Percentiles rank a stretch among this genome's conserved stretches.
These are phyloP conservation scores for Sporothrix schenckii DNA, from an alignment of 2,329 filamentous ascomycete genomes.

Conservation along the genomic window DNA sequence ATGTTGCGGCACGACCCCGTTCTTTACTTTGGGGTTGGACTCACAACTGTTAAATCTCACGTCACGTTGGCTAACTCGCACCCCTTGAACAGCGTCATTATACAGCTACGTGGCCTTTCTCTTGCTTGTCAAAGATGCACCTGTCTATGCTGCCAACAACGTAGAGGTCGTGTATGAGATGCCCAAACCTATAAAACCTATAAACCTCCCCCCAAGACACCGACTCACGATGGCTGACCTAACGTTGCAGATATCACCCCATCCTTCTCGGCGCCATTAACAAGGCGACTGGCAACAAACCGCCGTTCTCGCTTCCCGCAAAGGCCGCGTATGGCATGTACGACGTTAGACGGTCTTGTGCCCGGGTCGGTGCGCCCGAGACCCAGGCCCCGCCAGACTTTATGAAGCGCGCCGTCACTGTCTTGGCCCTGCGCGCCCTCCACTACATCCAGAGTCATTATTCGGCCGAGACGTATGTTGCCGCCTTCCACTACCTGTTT, in stretches of 20 bases:
- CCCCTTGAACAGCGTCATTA: constrained; percentile 59
- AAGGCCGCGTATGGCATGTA: constrained; percentile 62
- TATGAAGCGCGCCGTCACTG: constrained; percentile 49
- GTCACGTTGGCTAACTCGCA: constrained; percentile 21
- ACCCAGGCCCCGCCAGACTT: constrained; percentile 50
- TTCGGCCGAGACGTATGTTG: constrained; percentile 53
- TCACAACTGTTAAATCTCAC: too few species aligned
- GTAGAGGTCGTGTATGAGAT: constrained; percentile 66
- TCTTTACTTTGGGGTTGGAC: neutral
- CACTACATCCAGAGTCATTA: constrained; percentile 66
- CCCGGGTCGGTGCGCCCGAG: constrained; percentile 45
- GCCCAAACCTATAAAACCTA: neutral
- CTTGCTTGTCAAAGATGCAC: constrained; percentile 60
- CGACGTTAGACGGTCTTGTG: constrained; percentile 49
- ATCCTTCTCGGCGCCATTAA: constrained; percentile 72
- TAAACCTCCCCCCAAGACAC: neutral
- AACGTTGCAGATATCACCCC: constrained; percentile 62
- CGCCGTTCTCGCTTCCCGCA: constrained; percentile 70
- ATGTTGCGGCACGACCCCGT: neutral
- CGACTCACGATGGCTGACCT: neutral
- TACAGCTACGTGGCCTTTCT: constrained; percentile 61
- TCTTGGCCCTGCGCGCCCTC: constrained; percentile 66
- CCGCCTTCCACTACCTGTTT: constrained; percentile 59
- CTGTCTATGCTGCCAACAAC: constrained; percentile 58
- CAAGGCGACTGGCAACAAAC: constrained; percentile 66